These are phyloP conservation scores for Jamesozyma rosinii DNA, from an alignment of 805 yeast species.

Conservation along the genomic window DNA sequence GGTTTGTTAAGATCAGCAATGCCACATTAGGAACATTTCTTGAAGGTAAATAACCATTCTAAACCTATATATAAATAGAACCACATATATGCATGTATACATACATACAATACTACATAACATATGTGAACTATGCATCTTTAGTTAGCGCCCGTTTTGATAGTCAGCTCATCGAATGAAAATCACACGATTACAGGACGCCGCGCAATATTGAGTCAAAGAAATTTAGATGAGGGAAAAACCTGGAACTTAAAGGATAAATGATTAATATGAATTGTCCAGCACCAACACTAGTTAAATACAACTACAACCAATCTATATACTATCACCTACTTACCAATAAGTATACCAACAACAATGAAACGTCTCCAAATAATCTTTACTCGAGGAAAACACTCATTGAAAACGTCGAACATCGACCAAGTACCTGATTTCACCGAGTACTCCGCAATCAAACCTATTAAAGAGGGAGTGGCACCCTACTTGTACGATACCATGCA, in stretches of 20 bases:
- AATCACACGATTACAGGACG: background rate
- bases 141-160: too few species aligned
- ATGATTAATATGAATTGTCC: too few species aligned
- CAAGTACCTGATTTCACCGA: constrained; percentile 31
- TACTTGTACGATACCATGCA: constrained; percentile 29
- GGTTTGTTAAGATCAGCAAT: constrained; percentile 24
- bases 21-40: constrained; percentile 12
- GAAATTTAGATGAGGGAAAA: too few species aligned
- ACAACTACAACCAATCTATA: too few species aligned
- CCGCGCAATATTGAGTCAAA: background rate
- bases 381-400: constrained; percentile 12
- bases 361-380: background rate
- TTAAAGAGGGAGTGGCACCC: constrained; percentile 29
- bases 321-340: too few species aligned
- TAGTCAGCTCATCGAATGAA: background rate
- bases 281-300: too few species aligned
- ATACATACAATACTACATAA: background rate
- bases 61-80: too few species aligned
- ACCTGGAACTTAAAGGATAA: too few species aligned
- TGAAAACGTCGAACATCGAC: constrained; percentile 17
- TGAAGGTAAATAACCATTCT: background rate
- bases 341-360: background rate
- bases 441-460: constrained; percentile 29
- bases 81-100: background rate
- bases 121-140: too few species aligned